Evolutionary conservation across 192 early-diverging fungal species (phyloP).

Genomic region (Entomortierella parvispora): DNA sequence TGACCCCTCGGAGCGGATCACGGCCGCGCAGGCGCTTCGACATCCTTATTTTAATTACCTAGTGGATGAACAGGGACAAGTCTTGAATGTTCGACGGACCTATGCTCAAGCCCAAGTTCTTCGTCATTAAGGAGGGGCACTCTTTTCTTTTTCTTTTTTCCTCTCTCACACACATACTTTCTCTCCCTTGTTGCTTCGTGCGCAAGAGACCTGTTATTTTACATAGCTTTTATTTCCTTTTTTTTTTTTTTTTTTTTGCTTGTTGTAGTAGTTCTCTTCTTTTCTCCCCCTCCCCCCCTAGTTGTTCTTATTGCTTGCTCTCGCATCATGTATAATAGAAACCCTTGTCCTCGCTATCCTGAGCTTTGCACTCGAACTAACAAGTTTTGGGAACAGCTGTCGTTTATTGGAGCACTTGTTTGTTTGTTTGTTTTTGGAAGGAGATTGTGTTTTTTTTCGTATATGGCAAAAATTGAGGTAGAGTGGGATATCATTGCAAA

Average conservation of each 20-base stretch:
- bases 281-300: no score
- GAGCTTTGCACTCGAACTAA: no score
- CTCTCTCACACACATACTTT: neutral
- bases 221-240: neutral
- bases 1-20: constrained; percentile 82
- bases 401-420: neutral
- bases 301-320: no score
- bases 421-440: constrained; percentile 14
- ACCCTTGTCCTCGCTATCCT: no score
- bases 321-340: no score
- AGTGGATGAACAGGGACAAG: constrained; percentile 54
- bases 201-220: neutral
- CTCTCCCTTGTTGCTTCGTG: neutral
- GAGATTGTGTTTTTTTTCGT: constrained; percentile 5
- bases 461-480: neutral
- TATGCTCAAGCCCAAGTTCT: neutral
- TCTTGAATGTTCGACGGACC: constrained; percentile 11
- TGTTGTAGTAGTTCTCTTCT: no score
- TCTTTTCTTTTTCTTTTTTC: neutral
- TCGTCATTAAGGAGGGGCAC: neutral
- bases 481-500: neutral
- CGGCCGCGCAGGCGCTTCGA: constrained; percentile 83
- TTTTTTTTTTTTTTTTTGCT: neutral
- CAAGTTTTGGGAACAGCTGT: no score
- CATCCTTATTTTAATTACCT: constrained; percentile 85